Conservation (phyloP, 495 filamentous ascomycete genomes). For the Penicillium samsonianum region DNA sequence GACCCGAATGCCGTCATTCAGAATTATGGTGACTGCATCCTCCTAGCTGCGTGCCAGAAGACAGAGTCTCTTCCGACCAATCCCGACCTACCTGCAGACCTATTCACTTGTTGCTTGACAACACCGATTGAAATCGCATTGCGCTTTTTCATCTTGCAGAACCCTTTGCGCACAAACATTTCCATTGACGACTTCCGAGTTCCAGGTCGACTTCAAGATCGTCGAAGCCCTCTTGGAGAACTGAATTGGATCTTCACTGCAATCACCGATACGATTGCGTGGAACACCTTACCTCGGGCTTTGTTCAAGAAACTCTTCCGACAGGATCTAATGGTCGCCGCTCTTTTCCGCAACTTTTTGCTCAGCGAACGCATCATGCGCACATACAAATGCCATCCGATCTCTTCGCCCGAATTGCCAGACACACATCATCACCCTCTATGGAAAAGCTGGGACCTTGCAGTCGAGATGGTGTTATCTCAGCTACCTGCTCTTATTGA, state of each 20-base stretch:
- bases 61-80: slow-evolving; percentile 96
- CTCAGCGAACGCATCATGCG: slow-evolving; percentile 94
- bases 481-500: slow-evolving; percentile 83
- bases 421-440: slow-evolving; percentile 90
- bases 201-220: slow-evolving; percentile 83
- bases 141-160: slow-evolving; percentile 91
- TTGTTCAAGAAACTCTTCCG: slow-evolving; percentile 96
- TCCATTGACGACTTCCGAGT: slow-evolving; percentile 75
- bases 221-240: slow-evolving; percentile 93
- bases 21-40: slow-evolving; percentile 77
- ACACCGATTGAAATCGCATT: slow-evolving; percentile 97
- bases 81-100: slow-evolving; percentile 87
- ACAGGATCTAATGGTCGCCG: slow-evolving; percentile 98
- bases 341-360: slow-evolving; percentile 93
- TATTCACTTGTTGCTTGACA: slow-evolving; percentile 95
- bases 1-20: slow-evolving; percentile 73
- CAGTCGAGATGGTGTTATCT: slow-evolving; percentile 91
- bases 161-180: slow-evolving; percentile 74
- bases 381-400: slow-evolving; percentile 90
- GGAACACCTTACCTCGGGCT: slow-evolving; percentile 86
- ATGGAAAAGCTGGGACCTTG: slow-evolving; percentile 97
- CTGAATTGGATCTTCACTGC: slow-evolving; percentile 99
- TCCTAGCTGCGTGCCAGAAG: slow-evolving; percentile 87
- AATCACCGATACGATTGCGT: slow-evolving; percentile 98
- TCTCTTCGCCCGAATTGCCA: slow-evolving; percentile 83